phyloP scores from a whole-genome alignment of 164 flowering plant genomes.

The Berberis vulgaris region DNA sequence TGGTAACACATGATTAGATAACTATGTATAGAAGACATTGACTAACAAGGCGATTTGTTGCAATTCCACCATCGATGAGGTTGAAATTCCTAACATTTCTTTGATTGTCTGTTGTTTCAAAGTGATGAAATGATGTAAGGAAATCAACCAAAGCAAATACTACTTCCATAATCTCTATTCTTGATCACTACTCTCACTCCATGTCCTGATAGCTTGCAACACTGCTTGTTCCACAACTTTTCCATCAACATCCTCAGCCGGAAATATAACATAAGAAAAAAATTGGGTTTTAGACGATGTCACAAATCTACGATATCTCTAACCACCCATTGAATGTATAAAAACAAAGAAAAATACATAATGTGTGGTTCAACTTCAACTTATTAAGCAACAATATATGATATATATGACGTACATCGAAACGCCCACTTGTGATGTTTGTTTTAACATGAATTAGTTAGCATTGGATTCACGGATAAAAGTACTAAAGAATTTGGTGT shows the following conservation, averaged over 20 bases:
- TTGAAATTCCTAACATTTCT: too few species aligned
- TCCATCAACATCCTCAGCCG: slow-evolving; percentile 40
- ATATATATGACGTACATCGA: neutral
- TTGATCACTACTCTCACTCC: slow-evolving; percentile 30
- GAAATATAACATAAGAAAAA: slow-evolving; percentile 1
- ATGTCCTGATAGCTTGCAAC: slow-evolving; percentile 48
- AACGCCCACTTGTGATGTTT: neutral
- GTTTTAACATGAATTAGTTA: neutral
- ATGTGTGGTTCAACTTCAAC: neutral
- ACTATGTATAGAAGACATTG: too few species aligned
- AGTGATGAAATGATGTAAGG: neutral
- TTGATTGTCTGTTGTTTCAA: too few species aligned
- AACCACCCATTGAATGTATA: neutral
- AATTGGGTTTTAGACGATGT: neutral
- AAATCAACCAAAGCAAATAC: neutral
- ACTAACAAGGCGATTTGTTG: too few species aligned
- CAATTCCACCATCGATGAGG: too few species aligned
- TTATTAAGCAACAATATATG: too few species aligned
- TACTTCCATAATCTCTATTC: neutral
- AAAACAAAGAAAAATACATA: neutral
- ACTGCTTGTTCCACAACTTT: slow-evolving; percentile 54
- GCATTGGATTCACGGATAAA: neutral
- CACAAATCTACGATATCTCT: neutral
- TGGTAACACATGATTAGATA: too few species aligned
- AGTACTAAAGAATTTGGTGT: slow-evolving; percentile 1